These are phyloP conservation scores for Melastoma malabathricum DNA, from an alignment of 345 rosid genomes.

Conservation along the genomic window DNA sequence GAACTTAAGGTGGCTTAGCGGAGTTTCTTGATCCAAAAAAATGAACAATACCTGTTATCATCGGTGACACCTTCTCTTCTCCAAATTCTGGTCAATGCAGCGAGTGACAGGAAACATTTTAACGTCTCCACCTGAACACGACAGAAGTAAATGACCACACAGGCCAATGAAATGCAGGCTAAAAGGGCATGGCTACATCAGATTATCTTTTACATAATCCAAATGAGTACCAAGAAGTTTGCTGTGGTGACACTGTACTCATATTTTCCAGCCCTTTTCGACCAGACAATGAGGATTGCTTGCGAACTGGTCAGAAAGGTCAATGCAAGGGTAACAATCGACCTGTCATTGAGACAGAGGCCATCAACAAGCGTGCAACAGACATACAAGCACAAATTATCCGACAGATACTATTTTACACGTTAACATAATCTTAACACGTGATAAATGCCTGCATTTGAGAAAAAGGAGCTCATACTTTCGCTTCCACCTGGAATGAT, in stretches of 20 bases:
- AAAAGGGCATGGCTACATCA: too few relatives aligned
- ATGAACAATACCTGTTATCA: slow-evolving; percentile 60
- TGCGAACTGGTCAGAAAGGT: slow-evolving; percentile 91
- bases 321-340: slow-evolving; percentile 68
- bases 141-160: slow-evolving; percentile 1
- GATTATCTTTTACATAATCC: too few relatives aligned
- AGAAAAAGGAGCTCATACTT: slow-evolving; percentile 27
- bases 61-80: slow-evolving; percentile 68
- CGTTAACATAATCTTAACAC: too few relatives aligned
- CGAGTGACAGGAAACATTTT: slow-evolving; percentile 76
- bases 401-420: too few relatives aligned
- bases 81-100: slow-evolving; percentile 80
- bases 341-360: slow-evolving; percentile 19
- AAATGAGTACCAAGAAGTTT: slow-evolving; percentile 51
- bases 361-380: neutral
- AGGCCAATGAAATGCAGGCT: neutral
- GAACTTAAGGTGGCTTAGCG: neutral
- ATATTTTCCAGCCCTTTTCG: slow-evolving; percentile 95
- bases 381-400: neutral
- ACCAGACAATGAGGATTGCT: slow-evolving; percentile 95
- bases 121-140: slow-evolving; percentile 73
- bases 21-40: neutral
- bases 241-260: slow-evolving; percentile 97
- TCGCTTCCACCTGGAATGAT: slow-evolving; percentile 58
- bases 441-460: too few relatives aligned